Conservation (phyloP, 768 basidiomycete species). For the Termitomyces sp. region DNA sequence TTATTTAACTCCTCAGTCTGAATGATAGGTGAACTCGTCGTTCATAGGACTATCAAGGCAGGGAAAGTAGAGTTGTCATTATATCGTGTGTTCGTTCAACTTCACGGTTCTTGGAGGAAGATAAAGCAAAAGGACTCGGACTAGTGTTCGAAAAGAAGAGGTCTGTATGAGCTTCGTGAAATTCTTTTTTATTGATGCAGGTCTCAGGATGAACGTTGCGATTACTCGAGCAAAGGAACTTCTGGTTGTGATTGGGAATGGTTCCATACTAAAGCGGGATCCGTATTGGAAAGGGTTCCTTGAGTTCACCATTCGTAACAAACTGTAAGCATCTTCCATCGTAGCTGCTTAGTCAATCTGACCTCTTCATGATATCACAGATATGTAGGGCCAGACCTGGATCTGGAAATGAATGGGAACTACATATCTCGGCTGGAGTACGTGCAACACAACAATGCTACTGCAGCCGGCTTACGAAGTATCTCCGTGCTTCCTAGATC, state of each 20-base stretch:
- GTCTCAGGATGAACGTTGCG: slow-evolving; percentile 49
- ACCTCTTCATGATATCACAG: slow-evolving; percentile 22
- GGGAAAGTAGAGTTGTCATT: slow-evolving; percentile 48
- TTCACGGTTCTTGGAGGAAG: slow-evolving; percentile 44
- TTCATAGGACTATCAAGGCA: slow-evolving; percentile 44
- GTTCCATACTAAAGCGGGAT: slow-evolving; percentile 36
- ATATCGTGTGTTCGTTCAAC: slow-evolving; percentile 48
- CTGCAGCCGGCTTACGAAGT: background rate
- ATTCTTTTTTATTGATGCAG: background rate
- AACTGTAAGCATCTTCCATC: slow-evolving; percentile 29
- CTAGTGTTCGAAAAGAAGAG: slow-evolving; percentile 44
- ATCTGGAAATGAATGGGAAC: slow-evolving; percentile 43
- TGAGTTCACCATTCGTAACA: slow-evolving; percentile 44
- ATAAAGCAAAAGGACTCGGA: slow-evolving; percentile 41
- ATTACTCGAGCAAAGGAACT: slow-evolving; percentile 54
- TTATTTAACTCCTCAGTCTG: background rate
- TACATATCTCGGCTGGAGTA: slow-evolving; percentile 47
- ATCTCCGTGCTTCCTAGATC: slow-evolving; percentile 14
- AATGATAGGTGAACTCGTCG: background rate
- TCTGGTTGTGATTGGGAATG: slow-evolving; percentile 47
- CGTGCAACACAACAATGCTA: slow-evolving; percentile 11
- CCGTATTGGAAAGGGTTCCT: slow-evolving; percentile 51
- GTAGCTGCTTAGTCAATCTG: background rate
- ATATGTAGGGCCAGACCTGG: slow-evolving; percentile 40
- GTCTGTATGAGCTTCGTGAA: slow-evolving; percentile 19